Evolutionary conservation across 2,329 filamentous ascomycete species (phyloP).

Genomic region (Phialophora tarda): DNA sequence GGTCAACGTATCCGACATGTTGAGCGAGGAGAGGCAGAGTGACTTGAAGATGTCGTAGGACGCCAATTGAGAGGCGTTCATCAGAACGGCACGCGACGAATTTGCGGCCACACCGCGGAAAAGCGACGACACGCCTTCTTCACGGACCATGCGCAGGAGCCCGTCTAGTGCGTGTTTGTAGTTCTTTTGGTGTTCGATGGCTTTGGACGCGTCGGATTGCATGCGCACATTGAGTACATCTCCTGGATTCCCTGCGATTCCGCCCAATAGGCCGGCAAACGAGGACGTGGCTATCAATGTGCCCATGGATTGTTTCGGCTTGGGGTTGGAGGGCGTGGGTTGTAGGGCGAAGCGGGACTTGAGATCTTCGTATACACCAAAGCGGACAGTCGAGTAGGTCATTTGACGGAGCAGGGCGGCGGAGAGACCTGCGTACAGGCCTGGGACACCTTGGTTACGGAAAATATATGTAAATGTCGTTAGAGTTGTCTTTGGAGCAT

Average conservation of each 20-base stretch:
- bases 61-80: constrained; percentile 69
- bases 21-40: constrained; percentile 57
- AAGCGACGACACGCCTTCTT: constrained; percentile 76
- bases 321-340: constrained; percentile 48
- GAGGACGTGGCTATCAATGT: constrained; percentile 83
- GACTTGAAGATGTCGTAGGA: constrained; percentile 70
- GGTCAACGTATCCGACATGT: constrained; percentile 60
- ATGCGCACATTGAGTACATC: constrained; percentile 98
- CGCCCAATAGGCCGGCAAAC: constrained; percentile 83
- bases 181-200: constrained; percentile 74
- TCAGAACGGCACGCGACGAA: constrained; percentile 66
- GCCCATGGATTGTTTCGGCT: constrained; percentile 61
- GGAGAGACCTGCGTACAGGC: constrained; percentile 88
- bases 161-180: constrained; percentile 91
- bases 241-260: constrained; percentile 88
- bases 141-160: constrained; percentile 80
- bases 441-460: constrained; percentile 73
- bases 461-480: constrained; percentile 85
- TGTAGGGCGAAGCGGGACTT: constrained; percentile 70
- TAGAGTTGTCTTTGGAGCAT: constrained; percentile 79
- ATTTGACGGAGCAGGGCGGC: constrained; percentile 91
- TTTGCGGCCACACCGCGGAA: constrained; percentile 78
- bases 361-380: constrained; percentile 93
- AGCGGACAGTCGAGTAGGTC: constrained; percentile 95
- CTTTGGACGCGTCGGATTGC: constrained; percentile 88